phyloP scores from a whole-genome alignment of 2,329 filamentous ascomycete species.

The Stagonosporopsis rhizophila region DNA sequence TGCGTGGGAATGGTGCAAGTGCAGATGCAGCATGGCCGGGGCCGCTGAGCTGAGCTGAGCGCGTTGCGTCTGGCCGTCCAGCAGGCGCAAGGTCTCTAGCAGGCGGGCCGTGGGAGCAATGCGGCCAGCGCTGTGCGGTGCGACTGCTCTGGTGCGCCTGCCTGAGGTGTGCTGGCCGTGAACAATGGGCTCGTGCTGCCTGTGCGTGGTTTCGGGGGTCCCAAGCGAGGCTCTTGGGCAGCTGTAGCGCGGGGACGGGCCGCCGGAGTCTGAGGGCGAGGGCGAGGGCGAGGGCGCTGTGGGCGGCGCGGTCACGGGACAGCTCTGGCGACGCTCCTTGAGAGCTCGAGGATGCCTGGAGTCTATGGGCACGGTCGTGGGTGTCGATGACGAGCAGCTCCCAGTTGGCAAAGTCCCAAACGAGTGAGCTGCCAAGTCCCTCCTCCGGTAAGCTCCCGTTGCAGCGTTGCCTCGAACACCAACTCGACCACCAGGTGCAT shows the following conservation, averaged over 20 bases:
- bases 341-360: neutral
- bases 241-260: conserved; percentile 25
- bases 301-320: neutral
- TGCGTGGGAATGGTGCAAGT: conserved; percentile 42
- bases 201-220: conserved; percentile 24
- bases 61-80: conserved; percentile 16
- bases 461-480: conserved; percentile 4
- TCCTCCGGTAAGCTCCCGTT: neutral
- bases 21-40: conserved; percentile 44
- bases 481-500: conserved; percentile 3
- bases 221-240: conserved; percentile 26
- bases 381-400: conserved; percentile 13
- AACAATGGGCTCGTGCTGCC: conserved; percentile 16
- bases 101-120: conserved; percentile 7
- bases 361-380: conserved; percentile 1
- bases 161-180: conserved; percentile 9
- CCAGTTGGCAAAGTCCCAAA: conserved; percentile 9
- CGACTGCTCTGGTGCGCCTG: conserved; percentile 23
- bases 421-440: conserved; percentile 14
- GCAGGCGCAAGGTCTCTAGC: conserved; percentile 15
- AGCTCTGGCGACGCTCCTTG: neutral
- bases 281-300: conserved; percentile 1
- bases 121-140: conserved; percentile 21
- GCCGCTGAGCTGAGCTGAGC: conserved; percentile 32
- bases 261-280: conserved; percentile 7